Base-by-base conservation (phyloP, 768 basidiomycete species). In the Kwoniella bestiolae region DNA sequence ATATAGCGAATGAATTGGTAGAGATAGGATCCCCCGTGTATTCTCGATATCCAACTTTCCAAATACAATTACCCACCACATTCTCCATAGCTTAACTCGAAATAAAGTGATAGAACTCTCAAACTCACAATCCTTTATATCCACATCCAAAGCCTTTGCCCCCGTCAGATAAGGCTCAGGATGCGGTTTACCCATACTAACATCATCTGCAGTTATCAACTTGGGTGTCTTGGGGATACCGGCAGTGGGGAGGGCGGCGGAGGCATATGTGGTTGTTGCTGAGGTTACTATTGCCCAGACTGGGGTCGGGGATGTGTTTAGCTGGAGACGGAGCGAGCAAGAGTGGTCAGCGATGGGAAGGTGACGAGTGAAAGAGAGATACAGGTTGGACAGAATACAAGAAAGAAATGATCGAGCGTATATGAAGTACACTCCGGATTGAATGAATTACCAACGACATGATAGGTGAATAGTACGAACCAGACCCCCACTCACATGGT, bases 101-200 rank as follows among this genome's bases (percentile, higher is more conserved):
- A n/a, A n/a, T n/a, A 57, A 23, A 21, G 21, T 6, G 35, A 6
- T 18, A 26, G 41, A 12, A 47, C 25, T 52, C 2, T 38, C 0
- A 2, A 45, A 72, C 86, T 62, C 53, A 87, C 90, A 92, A 53
- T 86, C 86, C 23, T 78, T 80, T 1, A 88, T 83, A 52, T 87
- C 83, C 25, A 86, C 84, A n/a, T 82, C 83, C 63, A 89, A 86
- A 65, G 84, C 84, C 58, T 81, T 70, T 23, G 92, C 91, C 11
- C 92, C 92, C 0, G 87, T 86, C 14, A 93, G 82, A 81, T 94
- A 96, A 23, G 94, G 94, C 35, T 86, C 91, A 0, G 93, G 92
- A 74, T 89, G 85, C n/a, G 93, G 93, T 82, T 94, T 94, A 49
- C 92, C 92, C 55, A 87, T 81, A 12, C 79, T 79, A 3, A 89